Base-by-base conservation (phyloP, 371 early-diverging fungal species). In the Circinella umbellata region DNA sequence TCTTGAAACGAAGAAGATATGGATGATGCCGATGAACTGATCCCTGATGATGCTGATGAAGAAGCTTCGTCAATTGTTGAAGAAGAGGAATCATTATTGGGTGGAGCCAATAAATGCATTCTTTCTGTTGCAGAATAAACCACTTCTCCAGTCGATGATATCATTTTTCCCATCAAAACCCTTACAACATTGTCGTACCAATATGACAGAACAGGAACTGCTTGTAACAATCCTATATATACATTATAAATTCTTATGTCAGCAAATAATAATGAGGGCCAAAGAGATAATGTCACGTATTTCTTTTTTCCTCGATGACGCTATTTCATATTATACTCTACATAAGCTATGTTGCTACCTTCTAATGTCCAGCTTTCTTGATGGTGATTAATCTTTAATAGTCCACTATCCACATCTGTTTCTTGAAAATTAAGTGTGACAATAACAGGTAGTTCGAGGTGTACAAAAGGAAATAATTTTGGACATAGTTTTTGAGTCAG, bases 321-420 rank as follows among this genome's bases (percentile, higher is more conserved):
- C 27, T 27, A 27, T 27, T 27, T 27, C 2, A 27, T 27, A 27
- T 27, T 2, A 27, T 27, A 27, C 27, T 27, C 27, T 27, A 27
- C 27, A 27, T 27, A 27, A 27, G 2, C 27, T 27, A 27, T 27
- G 27, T 2, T 27, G 0, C 2, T 63, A 75, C 76, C 76, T 69
- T 75, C 72, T 61, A 75, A 37, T 38, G 72, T 72, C 76, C 76
- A 75, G 39, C 69, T 72, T 37, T 75, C 76, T 54, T 69, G 47
- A 17, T 75, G 72, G 8, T 38, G 36, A 3, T 35, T 35, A 46
- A 75, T 67, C 57, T 75, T 75, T 48, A 69, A 63, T 11, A 66
- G 27, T n/a, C 72, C 70, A 65, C 72, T 75, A 34, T 72, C 73
- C 20, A 57, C 14, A 64, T 69, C 69, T 3, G 76, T 75, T 61